Base-by-base conservation (phyloP, 1,139 yeast genomes). In the Lodderomyces theae region DNA sequence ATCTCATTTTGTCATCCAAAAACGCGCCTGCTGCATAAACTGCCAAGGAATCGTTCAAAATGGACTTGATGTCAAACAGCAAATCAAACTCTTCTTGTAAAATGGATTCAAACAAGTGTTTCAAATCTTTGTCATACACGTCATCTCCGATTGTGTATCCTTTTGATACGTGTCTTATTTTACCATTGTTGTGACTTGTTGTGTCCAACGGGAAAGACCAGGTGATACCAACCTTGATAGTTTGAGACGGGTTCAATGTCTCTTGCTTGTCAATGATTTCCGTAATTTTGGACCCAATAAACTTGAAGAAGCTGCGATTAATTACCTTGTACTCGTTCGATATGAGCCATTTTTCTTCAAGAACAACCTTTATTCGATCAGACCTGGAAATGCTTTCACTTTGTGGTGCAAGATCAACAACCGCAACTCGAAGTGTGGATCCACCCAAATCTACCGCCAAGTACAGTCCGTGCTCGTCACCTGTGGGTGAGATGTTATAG, bases 141-240 rank as follows among this genome's bases (percentile, higher is more conserved):
- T 72, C 77, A 4, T 63, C 62, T 3, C 65, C 52, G 28, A 77
- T 56, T 13, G 63, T 55, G 56, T 71, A 79, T 3, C 83, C 83
- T 54, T 79, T 79, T 30, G 77, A 71, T 37, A 75, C 77, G 43
- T 63, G 64, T 23, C 63, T 61, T 30, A 79, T 64, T 28, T 57
- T 62, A 1, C 80, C 83, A 25, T 65, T 63, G 52, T 74, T 72
- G 44, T 69, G 67, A 12, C 58, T 49, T 1, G 67, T 63, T 46
- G 77, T 76, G 12, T 61, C 58, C 38, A 79, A 60, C 0, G 84
- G 82, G 53, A 79, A 79, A 4, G 80, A 74, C 82, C 83, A 78
- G n/a, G 80, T 69, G 35, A 77, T 60, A 3, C 81, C 82, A 3
- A 74, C 62, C 26, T 62, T 60, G 24, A 77, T 63, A 2, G 46